Conservation (phyloP, 257 asterid genomes). For the Plantago elongata region DNA sequence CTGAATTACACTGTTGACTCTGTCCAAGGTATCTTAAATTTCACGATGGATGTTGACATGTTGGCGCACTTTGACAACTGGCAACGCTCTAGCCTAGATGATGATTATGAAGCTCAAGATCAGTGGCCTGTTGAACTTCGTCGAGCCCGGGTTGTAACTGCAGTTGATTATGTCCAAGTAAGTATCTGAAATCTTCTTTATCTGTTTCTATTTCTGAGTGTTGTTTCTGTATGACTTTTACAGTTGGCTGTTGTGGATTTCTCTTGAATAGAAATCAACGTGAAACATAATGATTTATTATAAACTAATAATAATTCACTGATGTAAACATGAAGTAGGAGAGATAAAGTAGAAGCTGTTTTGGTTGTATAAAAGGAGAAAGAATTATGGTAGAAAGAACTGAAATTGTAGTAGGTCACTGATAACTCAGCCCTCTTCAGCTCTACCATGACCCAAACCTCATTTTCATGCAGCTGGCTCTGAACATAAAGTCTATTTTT, state of each 20-base stretch:
- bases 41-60: constrained; percentile 96
- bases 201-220: neutral
- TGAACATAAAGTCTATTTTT: no score
- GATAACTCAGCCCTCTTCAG: no score
- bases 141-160: constrained; percentile 81
- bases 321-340: no score
- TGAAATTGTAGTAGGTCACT: no score
- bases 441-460: no score
- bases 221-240: neutral
- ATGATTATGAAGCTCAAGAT: constrained; percentile 86
- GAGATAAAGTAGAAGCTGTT: no score
- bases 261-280: no score
- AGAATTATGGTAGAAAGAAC: no score
- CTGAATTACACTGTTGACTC: constrained; percentile 74
- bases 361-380: no score
- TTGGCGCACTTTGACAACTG: constrained; percentile 90
- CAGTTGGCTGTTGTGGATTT: neutral
- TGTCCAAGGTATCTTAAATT: constrained; percentile 89
- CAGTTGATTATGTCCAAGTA: constrained; percentile 91
- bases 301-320: no score
- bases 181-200: neutral
- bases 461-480: no score
- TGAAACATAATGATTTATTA: no score
- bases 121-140: constrained; percentile 98
- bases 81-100: constrained; percentile 75